A percentile compares a stretch with the other conserved stretches of the same genome.
phyloP scores from a whole-genome alignment of 1,284 basidiomycete genomes.

The Sporisorium iseilematis-ciliati region DNA sequence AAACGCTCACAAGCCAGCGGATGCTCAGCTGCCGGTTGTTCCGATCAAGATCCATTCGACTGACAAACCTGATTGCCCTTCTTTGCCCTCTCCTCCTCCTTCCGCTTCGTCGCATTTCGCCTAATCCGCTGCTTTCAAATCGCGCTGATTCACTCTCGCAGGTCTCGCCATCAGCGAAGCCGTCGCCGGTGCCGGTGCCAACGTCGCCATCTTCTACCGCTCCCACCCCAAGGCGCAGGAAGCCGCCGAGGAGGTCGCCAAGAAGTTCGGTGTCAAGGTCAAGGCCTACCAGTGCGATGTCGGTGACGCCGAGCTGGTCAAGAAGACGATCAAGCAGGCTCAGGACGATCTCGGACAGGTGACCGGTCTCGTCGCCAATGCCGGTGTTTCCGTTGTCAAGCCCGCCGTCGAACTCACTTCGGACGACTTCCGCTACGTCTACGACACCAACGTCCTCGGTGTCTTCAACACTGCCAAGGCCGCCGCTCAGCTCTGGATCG shows the following conservation, averaged over 20 bases:
- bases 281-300: slow-evolving; percentile 70
- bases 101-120: no score
- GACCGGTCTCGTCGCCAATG: slow-evolving; percentile 66
- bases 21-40: not conserved
- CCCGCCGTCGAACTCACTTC: slow-evolving; percentile 68
- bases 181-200: slow-evolving; percentile 67
- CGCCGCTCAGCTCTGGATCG: slow-evolving; percentile 68
- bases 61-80: slow-evolving; percentile 1
- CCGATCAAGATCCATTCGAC: not conserved
- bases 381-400: slow-evolving; percentile 68
- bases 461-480: slow-evolving; percentile 69
- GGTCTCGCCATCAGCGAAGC: slow-evolving; percentile 68
- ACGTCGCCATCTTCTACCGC: slow-evolving; percentile 69
- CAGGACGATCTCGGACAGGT: slow-evolving; percentile 66
- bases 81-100: no score
- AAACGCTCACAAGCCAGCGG: not conserved
- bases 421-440: slow-evolving; percentile 69
- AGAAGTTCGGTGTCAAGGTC: slow-evolving; percentile 66
- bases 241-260: slow-evolving; percentile 62
- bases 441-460: slow-evolving; percentile 69
- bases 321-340: slow-evolving; percentile 63
- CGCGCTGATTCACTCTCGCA: slow-evolving; percentile 6
- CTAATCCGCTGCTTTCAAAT: no score
- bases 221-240: slow-evolving; percentile 68
- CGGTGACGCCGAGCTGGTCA: slow-evolving; percentile 63